These are phyloP conservation scores for Hypocreales sp. DNA, from an alignment of 2,329 filamentous ascomycete genomes.

Conservation along the genomic window DNA sequence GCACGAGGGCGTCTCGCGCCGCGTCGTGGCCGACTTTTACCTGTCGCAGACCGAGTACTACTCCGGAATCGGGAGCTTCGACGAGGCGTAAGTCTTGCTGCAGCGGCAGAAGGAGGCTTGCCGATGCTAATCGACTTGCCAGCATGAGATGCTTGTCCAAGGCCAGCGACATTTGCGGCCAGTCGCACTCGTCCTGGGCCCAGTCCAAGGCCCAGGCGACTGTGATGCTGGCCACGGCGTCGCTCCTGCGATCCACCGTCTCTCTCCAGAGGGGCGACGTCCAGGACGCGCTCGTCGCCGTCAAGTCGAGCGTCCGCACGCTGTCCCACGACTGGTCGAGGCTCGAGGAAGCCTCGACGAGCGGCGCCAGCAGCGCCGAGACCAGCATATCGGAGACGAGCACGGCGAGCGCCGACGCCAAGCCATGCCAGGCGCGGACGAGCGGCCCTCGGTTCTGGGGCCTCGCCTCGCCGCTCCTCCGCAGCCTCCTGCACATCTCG, in stretches of 20 bases:
- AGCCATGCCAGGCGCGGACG: constrained; percentile 7
- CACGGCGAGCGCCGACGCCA: constrained; percentile 11
- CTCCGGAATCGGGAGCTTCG: constrained; percentile 47
- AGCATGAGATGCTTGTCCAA: constrained; percentile 18
- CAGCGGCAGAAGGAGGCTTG: background rate
- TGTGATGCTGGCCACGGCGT: constrained; percentile 13
- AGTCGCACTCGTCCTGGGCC: constrained; percentile 16
- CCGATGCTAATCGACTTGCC: too few relatives aligned
- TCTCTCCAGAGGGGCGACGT: constrained; percentile 46
- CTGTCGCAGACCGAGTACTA: constrained; percentile 63
- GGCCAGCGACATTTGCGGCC: constrained; percentile 21
- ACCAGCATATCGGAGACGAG: constrained; percentile 14
- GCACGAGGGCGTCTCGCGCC: constrained; percentile 19
- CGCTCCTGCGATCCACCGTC: constrained; percentile 47
- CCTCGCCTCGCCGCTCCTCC: constrained; percentile 58
- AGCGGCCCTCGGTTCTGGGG: constrained; percentile 57
- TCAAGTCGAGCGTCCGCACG: constrained; percentile 40
- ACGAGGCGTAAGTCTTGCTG: constrained; percentile 34
- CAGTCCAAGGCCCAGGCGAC: constrained; percentile 17
- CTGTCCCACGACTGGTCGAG: constrained; percentile 40
- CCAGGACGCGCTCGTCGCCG: constrained; percentile 39
- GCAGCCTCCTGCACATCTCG: constrained; percentile 58
- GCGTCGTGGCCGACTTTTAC: constrained; percentile 38
- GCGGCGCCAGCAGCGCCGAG: constrained; percentile 8
- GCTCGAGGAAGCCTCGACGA: constrained; percentile 21